Base-by-base conservation (phyloP, 2,329 filamentous ascomycete species). In the Bipolaris victoriae region DNA sequence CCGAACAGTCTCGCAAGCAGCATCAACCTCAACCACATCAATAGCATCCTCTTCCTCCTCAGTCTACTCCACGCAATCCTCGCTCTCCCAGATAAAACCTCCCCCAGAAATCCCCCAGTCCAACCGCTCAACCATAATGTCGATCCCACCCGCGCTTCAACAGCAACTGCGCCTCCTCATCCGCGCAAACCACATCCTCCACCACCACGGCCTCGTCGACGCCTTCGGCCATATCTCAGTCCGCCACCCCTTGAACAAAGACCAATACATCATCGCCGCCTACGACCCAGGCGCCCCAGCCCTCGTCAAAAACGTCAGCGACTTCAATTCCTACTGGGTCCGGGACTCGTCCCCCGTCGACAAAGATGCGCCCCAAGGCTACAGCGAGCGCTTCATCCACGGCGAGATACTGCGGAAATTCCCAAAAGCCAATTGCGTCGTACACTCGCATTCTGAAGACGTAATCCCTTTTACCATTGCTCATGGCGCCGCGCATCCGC, bases 211-310 rank as follows among this genome's bases (percentile, higher is more conserved):
- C 49, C 77, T 84, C 13, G 72, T 85, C 33, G 83, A 84, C 54
- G 82, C 80, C 2, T 85, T 81, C 62, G 82, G 83, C 20, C 83
- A 85, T 59, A 72, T 85, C 18, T 83, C 82, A 3, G 69, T 83
- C 24, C 76, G 83, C 1, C 77, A 84, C 58, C 82, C 82, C 0
- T 35, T 64, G n/a, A 75, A 81, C 22, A 66, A 76, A 1, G 65
- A 75, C 3, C 72, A 76, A 45, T 84, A 83, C 68, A 75, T 84
- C 56, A 80, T 85, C 75, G 79, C 81, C 13, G 74, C 75, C 26
- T 78, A 78, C 55, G 67, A 70, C 9, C 67, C 69, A 0, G 69
- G 80, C 24, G 79, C 83, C 4, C 82, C 82, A 2, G 83, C 79
- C 2, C 72, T 80, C 1, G 77, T 85, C 2, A 77, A 77, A 9